These are phyloP conservation scores for Globisporangium yorkense DNA, from an alignment of 352 stramenopile species.

Conservation along the genomic window DNA sequence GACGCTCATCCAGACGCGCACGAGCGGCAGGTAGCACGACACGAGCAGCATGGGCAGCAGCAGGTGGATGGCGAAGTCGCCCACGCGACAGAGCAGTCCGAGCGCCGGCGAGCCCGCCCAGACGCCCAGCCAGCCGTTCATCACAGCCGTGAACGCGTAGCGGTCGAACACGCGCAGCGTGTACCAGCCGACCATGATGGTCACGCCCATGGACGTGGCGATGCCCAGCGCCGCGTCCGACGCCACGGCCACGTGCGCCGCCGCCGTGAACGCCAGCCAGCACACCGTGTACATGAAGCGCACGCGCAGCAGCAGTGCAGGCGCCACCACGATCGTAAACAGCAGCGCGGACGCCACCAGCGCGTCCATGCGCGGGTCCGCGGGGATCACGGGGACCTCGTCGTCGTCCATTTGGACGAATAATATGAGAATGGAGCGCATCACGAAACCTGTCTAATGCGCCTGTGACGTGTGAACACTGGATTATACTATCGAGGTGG, in stretches of 20 bases:
- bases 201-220: conserved; percentile 74
- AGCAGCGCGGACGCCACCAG: conserved; percentile 43
- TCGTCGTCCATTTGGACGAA: conserved; percentile 1
- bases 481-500: neutral
- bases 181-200: conserved; percentile 85
- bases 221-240: conserved; percentile 64
- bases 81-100: conserved; percentile 47
- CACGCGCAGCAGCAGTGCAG: conserved; percentile 43
- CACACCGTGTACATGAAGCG: conserved; percentile 79
- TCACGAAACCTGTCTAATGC: too few relatives aligned
- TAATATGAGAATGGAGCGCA: neutral
- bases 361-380: conserved; percentile 33
- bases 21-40: conserved; percentile 65
- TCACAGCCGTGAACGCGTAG: conserved; percentile 62
- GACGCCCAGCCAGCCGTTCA: conserved; percentile 71
- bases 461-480: conserved; percentile 6
- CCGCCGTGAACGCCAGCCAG: conserved; percentile 63
- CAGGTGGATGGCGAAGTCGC: conserved; percentile 62
- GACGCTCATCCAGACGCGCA: conserved; percentile 80
- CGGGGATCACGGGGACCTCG: neutral
- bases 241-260: conserved; percentile 35
- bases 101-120: conserved; percentile 65
- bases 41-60: conserved; percentile 68
- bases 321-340: conserved; percentile 52
- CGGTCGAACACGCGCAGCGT: conserved; percentile 76